Conservation (phyloP, 2,329 filamentous ascomycete genomes). For the Arachnomyces sp. region DNA sequence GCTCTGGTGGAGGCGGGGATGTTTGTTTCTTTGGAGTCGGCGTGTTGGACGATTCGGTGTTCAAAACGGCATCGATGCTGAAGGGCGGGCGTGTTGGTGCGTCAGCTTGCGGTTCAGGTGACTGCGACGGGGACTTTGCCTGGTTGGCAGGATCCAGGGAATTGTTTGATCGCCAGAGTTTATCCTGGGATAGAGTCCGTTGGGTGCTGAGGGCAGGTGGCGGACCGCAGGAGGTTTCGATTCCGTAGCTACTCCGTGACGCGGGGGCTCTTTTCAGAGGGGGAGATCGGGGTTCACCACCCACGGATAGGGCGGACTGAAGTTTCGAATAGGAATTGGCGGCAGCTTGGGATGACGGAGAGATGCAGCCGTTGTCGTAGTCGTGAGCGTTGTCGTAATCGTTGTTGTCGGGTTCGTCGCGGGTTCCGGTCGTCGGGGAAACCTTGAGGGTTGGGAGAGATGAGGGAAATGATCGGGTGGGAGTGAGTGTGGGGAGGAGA, state of each 20-base stretch:
- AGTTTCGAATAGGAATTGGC: constrained; percentile 5
- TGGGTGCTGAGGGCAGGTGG: constrained; percentile 46
- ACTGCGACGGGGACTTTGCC: constrained; percentile 1
- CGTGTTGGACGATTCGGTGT: constrained; percentile 17
- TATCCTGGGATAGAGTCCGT: constrained; percentile 29
- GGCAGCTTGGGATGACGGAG: constrained; percentile 4
- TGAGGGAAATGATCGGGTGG: neutral
- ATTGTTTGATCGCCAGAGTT: constrained; percentile 23
- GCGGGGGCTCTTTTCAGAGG: constrained; percentile 35
- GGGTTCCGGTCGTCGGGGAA: constrained; percentile 17
- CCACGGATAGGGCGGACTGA: constrained; percentile 14
- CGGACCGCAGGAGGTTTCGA: constrained; percentile 44
- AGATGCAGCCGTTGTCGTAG: constrained; percentile 7
- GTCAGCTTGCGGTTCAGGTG: constrained; percentile 9
- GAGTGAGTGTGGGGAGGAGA: constrained; percentile 1
- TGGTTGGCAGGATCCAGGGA: constrained; percentile 13
- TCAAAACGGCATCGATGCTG: constrained; percentile 20
- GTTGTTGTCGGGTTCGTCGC: constrained; percentile 38
- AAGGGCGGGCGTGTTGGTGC: constrained; percentile 9
- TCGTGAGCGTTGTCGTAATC: constrained; percentile 25
- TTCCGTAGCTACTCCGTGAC: constrained; percentile 43
- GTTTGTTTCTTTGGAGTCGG: constrained; percentile 20
- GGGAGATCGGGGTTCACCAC: constrained; percentile 12
- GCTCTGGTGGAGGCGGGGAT: neutral
- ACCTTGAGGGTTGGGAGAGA: too few species aligned